Evolutionary conservation across 2,329 filamentous ascomycete species (phyloP), one percentile per base, ranked within the genome.

Genomic region (Emergomyces africanus): DNA sequence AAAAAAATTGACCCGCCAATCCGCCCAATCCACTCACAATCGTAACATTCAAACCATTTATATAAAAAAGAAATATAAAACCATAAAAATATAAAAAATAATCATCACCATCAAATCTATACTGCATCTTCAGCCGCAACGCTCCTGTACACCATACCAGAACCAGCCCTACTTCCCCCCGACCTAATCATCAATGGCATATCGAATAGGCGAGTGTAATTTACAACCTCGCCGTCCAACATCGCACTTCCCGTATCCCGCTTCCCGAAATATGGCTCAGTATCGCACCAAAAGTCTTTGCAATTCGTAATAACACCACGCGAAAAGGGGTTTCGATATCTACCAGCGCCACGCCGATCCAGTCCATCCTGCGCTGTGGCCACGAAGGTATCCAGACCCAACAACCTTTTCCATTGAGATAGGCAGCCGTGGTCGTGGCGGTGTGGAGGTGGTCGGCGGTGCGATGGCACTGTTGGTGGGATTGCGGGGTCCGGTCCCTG

Each of bases 221-320:
- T 90, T 53, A 99, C 83, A 44, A 81, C 77, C 67, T 88, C 81
- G 1, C 94, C 92, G 15, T 85, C 89, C 8, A 99, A 75, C 70
- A 90, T 76, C 0, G 88, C 90, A 49, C 80, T 79, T 14, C 91
- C 91, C 56, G 83, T 86, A 67, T 89, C 84, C 60, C 87, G 81
- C 66, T 80, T 83, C 12, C 87, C 84, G 70, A 96, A 92, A 20
- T 95, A 72, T 0, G 92, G 88, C 1, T 88, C 86, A 1, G 89
- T 84, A 70, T 97, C 94, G 67, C 88, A 92, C 90, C 91, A 97
- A 71, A 99, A 99, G 73, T 99, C 95, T 64, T 83, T 87, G 74
- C 94, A 99, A 70, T 99, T 99, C 61, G 85, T 82, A n/a, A 95
- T 66, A 44, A 90, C 79, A 8, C 94, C 94, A 37, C 85, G 81